Conservation (phyloP, 352 stramenopile species). For the Phytophthora hybrid region DNA sequence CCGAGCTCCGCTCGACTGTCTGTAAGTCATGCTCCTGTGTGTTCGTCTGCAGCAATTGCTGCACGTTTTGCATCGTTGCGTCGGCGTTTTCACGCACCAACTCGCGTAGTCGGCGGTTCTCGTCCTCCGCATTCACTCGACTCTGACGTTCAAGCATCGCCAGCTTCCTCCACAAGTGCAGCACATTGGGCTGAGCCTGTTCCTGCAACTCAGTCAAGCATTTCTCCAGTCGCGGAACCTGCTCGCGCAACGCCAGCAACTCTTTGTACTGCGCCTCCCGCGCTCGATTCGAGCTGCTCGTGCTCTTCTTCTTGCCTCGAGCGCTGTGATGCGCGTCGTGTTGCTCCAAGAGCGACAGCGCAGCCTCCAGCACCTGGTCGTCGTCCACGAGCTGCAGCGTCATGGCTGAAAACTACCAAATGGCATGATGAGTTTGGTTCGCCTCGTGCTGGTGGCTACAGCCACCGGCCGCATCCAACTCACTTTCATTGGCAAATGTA, state of each 20-base stretch:
- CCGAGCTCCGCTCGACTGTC: too few relatives aligned
- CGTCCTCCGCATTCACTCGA: constrained; percentile 17
- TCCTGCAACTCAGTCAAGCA: constrained; percentile 18
- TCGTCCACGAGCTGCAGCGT: constrained; percentile 32
- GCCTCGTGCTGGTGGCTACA: too few relatives aligned
- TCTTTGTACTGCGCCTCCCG: constrained; percentile 30
- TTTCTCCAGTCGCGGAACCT: constrained; percentile 26
- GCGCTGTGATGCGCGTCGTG: constrained; percentile 10
- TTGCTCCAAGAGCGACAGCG: constrained; percentile 42
- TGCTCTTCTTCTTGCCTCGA: constrained; percentile 21
- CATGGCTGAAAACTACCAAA: constrained; percentile 29
- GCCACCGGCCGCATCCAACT: too few relatives aligned
- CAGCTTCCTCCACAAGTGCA: constrained; percentile 32
- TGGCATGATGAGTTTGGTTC: not conserved
- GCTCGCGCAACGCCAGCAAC: constrained; percentile 26
- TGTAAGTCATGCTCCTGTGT: not conserved
- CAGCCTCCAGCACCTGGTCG: constrained; percentile 30
- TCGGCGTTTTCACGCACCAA: constrained; percentile 27
- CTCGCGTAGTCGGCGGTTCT: constrained; percentile 38
- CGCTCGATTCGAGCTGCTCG: constrained; percentile 38
- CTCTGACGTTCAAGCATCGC: constrained; percentile 26
- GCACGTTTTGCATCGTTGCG: constrained; percentile 2
- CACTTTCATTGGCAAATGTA: too few relatives aligned
- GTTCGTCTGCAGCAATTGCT: constrained; percentile 20
- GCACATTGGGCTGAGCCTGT: not conserved